Base-by-base conservation (phyloP, 805 yeast genomes). In the Tetrapisispora arboricola region DNA sequence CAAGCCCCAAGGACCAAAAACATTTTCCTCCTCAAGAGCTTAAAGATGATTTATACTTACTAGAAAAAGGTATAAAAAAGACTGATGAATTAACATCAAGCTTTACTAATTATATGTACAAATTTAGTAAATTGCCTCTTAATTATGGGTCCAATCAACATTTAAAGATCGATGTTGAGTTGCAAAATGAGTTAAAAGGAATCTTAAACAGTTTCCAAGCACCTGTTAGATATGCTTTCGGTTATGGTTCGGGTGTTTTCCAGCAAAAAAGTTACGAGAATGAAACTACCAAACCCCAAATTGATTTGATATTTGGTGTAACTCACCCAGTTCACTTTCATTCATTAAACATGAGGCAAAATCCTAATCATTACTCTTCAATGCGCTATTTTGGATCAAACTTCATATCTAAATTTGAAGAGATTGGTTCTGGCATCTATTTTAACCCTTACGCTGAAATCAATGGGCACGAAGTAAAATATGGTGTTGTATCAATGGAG, bases 171-270 rank as follows among this genome's bases (percentile, higher is more conserved):
- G 73, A 71, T 37, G 55, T 62, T 13, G 65, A 66, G 16, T 50
- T 70, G 46, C 67, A 73, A 28, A 58, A 57, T 9, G 66, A 71
- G 8, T 62, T 85, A 22, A 57, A 68, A 15, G 57, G 67, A 2
- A 69, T 82, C 2, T 51, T 80, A 29, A 61, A 73, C 61, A 64
- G 68, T 35, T 84, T 84, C 60, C 65, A 75, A 32, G 81, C 90
- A 1, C 88, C 92, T 1, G 73, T 86, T 12, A 66, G 76, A 40
- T 83, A 75, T 51, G 80, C 95, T 1, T 84, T 90, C 62, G 98
- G 96, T 0, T 90, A 90, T 60, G 98, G 98, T 2, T 83, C 94
- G 7, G 95, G 95, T 4, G 95, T 92, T 1, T 84, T 92, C 53
- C 71, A 76, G 28, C 98, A 90, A 58, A 80, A 78, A 4, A 61